Evolutionary conservation across 805 yeast species (phyloP), one percentile per base, ranked within the genome.

Genomic region (Ogataea nitratoaversa): DNA sequence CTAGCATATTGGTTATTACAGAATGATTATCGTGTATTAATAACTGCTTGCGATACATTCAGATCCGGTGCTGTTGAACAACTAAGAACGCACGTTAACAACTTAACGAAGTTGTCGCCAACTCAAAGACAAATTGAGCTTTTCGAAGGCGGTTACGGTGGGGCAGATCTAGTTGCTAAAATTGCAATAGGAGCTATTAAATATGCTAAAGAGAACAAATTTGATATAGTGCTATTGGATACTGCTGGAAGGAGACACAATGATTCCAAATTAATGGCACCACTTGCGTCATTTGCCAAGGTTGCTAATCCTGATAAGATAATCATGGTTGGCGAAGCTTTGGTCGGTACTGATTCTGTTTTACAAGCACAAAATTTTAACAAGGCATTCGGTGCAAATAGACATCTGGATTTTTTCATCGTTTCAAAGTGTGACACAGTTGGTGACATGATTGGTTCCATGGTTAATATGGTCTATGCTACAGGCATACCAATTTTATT

Each of bases 31-130:
- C 79, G 76, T 49, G 95, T 91, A 1, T 70, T 91, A 38, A 84
- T 91, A 53, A 95, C 95, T 18, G 99, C 99, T 0, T 91, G 98
- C 66, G 99, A 91, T 66, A 93, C 99, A 0, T 91, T 91, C 67
- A 76, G 99, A 63, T 87, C 96, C 1, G 99, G 99, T 38, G 99
- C 99, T 1, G 97, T 91, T n/a, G 98, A 91, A 61, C 99, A 91
- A 65, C 70, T 91, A 45, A 79, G 93, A 50, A 96, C 90, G 2
- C 99, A 91, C 65, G 98, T 91, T 2, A 81, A 82, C 46, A 86
- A 93, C 54, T 68, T 91, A 47, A 76, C 81, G 38, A 79, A 79
- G 46, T 68, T 90, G 31, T 81, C 87, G 24, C 75, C 72, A 34
- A 48, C 50, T 14, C 34, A 44, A 25, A 51, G 58, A 24, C 57